Conservation (phyloP, 768 basidiomycete species). For the Chalciporus pseudorubinellus region DNA sequence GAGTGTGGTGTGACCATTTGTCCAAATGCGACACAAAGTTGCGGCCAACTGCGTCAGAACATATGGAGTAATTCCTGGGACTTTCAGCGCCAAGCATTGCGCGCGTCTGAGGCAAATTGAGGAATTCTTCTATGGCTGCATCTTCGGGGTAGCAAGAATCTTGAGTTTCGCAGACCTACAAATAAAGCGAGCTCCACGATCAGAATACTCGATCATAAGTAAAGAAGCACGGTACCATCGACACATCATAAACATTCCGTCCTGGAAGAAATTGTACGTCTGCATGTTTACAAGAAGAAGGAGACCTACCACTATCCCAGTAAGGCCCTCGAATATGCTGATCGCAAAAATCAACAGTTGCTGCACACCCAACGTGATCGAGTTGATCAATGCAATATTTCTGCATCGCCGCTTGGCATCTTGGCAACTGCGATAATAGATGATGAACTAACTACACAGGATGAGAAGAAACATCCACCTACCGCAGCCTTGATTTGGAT, state of each 20-base stretch:
- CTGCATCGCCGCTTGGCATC: conserved; percentile 60
- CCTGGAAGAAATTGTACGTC: conserved; percentile 22
- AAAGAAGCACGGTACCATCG: conserved; percentile 37
- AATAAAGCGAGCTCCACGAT: conserved; percentile 2
- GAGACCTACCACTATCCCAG: conserved; percentile 34
- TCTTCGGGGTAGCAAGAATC: conserved; percentile 40
- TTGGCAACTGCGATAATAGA: conserved; percentile 50
- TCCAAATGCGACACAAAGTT: conserved; percentile 60
- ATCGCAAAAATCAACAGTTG: conserved; percentile 66
- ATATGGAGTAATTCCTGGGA: conserved; percentile 53
- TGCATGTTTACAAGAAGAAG: neutral
- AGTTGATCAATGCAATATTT: conserved; percentile 59
- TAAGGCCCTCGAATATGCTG: conserved; percentile 46
- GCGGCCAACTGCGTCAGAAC: conserved; percentile 48
- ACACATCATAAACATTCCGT: conserved; percentile 56
- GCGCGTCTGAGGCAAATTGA: conserved; percentile 45
- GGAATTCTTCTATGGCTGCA: conserved; percentile 42
- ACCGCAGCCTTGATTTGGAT: conserved; percentile 57
- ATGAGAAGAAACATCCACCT: conserved; percentile 16
- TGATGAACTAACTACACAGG: neutral
- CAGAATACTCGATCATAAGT: neutral
- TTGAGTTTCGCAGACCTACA: conserved; percentile 24
- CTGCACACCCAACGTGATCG: conserved; percentile 65
- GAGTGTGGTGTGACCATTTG: conserved; percentile 54
- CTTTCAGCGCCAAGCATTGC: conserved; percentile 45